phyloP scores from a whole-genome alignment of 2,329 filamentous ascomycete genomes.

The Pseudopyricularia javanii region DNA sequence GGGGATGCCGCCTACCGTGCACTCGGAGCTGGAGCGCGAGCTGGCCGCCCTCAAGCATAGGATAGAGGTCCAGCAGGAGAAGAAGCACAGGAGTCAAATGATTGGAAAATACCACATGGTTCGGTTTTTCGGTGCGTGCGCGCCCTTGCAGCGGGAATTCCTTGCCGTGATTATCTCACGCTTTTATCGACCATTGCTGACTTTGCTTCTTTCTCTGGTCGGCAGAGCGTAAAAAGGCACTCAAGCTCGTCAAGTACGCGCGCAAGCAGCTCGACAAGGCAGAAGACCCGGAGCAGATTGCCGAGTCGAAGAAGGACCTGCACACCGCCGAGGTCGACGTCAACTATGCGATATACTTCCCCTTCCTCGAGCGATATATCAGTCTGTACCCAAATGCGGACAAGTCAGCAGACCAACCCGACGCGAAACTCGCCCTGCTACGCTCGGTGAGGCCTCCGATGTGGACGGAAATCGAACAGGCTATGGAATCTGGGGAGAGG shows the following conservation, averaged over 20 bases:
- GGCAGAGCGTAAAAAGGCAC: conserved; percentile 61
- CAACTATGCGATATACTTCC: conserved; percentile 63
- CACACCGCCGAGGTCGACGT: conserved; percentile 62
- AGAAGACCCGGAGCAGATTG: conserved; percentile 36
- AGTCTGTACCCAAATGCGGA: conserved; percentile 39
- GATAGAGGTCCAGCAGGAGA: conserved; percentile 43
- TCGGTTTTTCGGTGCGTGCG: conserved; percentile 60
- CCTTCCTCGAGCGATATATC: conserved; percentile 59
- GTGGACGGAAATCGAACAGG: conserved; percentile 55
- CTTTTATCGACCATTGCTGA: not conserved
- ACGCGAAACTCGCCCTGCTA: conserved; percentile 27
- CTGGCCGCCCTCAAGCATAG: conserved; percentile 54
- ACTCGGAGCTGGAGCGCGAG: conserved; percentile 60
- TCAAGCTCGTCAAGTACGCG: conserved; percentile 52
- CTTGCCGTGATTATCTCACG: not conserved
- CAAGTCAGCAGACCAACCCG: conserved; percentile 20
- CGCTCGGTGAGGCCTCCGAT: conserved; percentile 42
- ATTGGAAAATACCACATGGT: conserved; percentile 75
- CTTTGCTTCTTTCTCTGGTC: not conserved
- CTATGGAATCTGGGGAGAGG: conserved; percentile 42
- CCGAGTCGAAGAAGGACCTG: conserved; percentile 41
- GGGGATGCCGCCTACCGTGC: conserved; percentile 51
- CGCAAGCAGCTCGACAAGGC: conserved; percentile 41
- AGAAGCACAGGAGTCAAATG: conserved; percentile 54
- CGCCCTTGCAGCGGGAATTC: not conserved